These are phyloP conservation scores for Diaporthe ilicicola DNA, from an alignment of 2,329 filamentous ascomycete species.

Conservation along the genomic window DNA sequence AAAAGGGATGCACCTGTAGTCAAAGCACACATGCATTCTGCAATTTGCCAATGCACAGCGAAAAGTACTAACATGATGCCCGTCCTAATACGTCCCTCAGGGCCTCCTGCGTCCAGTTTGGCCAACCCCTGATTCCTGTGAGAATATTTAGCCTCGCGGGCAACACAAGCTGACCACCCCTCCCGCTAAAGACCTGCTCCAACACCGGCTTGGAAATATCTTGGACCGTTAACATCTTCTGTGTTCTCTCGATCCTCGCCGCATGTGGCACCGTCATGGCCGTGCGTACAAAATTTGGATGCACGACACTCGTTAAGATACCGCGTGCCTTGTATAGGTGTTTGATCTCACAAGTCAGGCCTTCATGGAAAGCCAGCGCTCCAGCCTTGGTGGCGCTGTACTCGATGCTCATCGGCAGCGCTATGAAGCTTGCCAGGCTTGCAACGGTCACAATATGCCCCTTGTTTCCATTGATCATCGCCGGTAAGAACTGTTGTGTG, in stretches of 20 bases:
- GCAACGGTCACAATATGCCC: conserved; percentile 70
- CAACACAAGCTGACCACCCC: conserved; percentile 57
- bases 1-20: neutral
- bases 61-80: neutral
- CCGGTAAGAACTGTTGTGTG: conserved; percentile 64
- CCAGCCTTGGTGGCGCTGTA: conserved; percentile 66
- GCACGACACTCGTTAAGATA: conserved; percentile 61
- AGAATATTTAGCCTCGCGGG: conserved; percentile 42
- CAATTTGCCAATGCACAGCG: neutral
- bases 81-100: conserved; percentile 40
- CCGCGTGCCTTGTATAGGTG: conserved; percentile 60
- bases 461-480: conserved; percentile 64
- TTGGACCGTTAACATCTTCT: conserved; percentile 46
- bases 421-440: conserved; percentile 60
- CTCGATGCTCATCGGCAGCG: conserved; percentile 64
- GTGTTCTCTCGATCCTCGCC: conserved; percentile 40
- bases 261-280: conserved; percentile 50
- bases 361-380: conserved; percentile 67
- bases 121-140: conserved; percentile 51
- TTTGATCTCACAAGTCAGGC: conserved; percentile 54
- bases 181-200: conserved; percentile 56
- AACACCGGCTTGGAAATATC: conserved; percentile 57
- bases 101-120: conserved; percentile 46
- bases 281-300: conserved; percentile 56
- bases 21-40: neutral